phyloP scores from a whole-genome alignment of 2,329 filamentous ascomycete species.

The Trichoderma atrobrunneum region DNA sequence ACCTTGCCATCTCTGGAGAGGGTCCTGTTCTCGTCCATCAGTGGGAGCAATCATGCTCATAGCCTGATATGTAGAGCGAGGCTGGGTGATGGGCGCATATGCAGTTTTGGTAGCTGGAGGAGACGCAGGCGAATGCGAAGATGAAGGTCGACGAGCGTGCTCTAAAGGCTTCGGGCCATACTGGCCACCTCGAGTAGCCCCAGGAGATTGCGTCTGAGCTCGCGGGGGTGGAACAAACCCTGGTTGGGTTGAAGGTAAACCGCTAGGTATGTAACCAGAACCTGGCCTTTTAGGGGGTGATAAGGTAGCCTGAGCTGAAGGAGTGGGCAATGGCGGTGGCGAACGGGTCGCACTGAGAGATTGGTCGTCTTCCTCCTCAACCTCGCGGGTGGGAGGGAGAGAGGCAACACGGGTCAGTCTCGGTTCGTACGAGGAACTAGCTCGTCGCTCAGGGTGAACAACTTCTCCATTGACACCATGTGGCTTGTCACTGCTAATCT shows the following conservation, averaged over 20 bases:
- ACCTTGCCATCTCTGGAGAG: conserved; percentile 86
- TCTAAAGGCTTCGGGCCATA: conserved; percentile 36
- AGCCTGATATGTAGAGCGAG: conserved; percentile 52
- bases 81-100: conserved; percentile 37
- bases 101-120: conserved; percentile 30
- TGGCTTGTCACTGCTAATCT: conserved; percentile 46
- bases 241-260: conserved; percentile 30
- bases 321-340: conserved; percentile 27
- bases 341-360: conserved; percentile 26
- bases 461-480: conserved; percentile 38
- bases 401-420: conserved; percentile 54
- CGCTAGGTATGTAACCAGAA: conserved; percentile 51
- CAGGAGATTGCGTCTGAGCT: conserved; percentile 62
- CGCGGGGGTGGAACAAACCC: conserved; percentile 56
- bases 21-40: conserved; percentile 68
- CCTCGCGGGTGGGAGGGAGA: conserved; percentile 59
- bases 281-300: conserved; percentile 56
- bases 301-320: conserved; percentile 42
- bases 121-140: conserved; percentile 46
- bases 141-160: conserved; percentile 53
- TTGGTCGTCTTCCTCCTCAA: conserved; percentile 50
- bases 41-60: conserved; percentile 60
- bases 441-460: conserved; percentile 45
- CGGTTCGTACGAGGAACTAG: conserved; percentile 54
- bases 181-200: conserved; percentile 42